Conservation (phyloP, 768 basidiomycete genomes). For the Suillus ampliporus region DNA sequence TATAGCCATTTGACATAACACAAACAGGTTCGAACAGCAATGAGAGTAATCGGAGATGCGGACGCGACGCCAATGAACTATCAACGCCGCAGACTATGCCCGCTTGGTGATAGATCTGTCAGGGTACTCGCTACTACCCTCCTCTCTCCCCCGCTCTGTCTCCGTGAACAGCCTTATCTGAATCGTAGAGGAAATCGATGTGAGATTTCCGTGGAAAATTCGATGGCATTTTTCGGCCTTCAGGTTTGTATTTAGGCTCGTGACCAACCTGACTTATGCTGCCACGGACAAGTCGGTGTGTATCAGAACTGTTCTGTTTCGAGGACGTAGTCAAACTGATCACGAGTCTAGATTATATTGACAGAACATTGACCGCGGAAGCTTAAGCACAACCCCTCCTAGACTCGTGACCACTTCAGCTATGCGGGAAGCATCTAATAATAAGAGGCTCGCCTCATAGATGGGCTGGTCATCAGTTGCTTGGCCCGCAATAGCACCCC, state of each 20-base stretch:
- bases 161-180: neutral
- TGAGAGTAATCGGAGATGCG: no score
- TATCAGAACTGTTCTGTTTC: neutral
- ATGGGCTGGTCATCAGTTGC: no score
- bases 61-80: neutral
- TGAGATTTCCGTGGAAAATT: neutral
- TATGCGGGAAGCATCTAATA: no score
- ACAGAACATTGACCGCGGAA: no score
- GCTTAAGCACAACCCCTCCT: no score
- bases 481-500: no score
- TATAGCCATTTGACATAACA: neutral
- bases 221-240: neutral
- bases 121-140: neutral
- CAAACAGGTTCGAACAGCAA: neutral
- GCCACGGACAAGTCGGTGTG: no score
- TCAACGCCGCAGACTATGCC: neutral
- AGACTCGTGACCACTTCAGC: no score
- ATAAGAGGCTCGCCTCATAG: no score
- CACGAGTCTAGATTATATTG: no score
- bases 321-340: no score
- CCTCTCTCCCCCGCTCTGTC: slow-evolving; percentile 5
- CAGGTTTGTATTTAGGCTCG: neutral
- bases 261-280: neutral
- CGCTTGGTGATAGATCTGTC: neutral
- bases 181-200: neutral